These are phyloP conservation scores for Xylaria sp. DNA, from an alignment of 2,329 filamentous ascomycete genomes.

Conservation along the genomic window DNA sequence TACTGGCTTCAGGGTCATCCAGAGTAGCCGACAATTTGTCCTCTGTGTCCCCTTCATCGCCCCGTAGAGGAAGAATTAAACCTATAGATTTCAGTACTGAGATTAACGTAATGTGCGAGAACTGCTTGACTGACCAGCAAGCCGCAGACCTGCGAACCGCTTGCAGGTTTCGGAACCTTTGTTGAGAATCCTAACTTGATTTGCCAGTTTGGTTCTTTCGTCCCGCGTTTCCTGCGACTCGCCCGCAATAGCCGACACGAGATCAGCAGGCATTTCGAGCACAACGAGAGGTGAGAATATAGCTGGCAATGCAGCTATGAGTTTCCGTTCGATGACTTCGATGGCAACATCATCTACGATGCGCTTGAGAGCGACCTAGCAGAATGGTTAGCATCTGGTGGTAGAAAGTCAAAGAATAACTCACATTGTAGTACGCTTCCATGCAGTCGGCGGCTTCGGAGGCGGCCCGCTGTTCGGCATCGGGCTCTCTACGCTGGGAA, in stretches of 20 bases:
- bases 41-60: background rate
- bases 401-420: slow-evolving; percentile 9
- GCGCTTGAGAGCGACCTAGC: slow-evolving; percentile 57
- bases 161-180: slow-evolving; percentile 29
- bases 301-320: slow-evolving; percentile 51
- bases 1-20: background rate
- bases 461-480: slow-evolving; percentile 47
- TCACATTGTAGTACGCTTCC: slow-evolving; percentile 52
- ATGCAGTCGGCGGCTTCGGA: slow-evolving; percentile 51
- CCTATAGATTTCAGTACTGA: background rate
- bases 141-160: slow-evolving; percentile 23
- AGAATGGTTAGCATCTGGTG: background rate
- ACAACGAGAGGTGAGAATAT: slow-evolving; percentile 55
- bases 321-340: slow-evolving; percentile 56
- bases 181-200: slow-evolving; percentile 25
- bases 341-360: slow-evolving; percentile 58
- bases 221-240: slow-evolving; percentile 15
- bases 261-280: slow-evolving; percentile 20
- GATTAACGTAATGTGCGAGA: background rate
- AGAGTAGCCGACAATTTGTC: background rate
- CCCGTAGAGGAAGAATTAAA: background rate
- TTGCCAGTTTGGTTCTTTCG: slow-evolving; percentile 12
- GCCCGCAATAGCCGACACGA: slow-evolving; percentile 23
- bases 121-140: slow-evolving; percentile 14
- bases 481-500: slow-evolving; percentile 37